These are phyloP conservation scores for Saturnispora ahearnii DNA, from an alignment of 805 yeast species.

Conservation along the genomic window DNA sequence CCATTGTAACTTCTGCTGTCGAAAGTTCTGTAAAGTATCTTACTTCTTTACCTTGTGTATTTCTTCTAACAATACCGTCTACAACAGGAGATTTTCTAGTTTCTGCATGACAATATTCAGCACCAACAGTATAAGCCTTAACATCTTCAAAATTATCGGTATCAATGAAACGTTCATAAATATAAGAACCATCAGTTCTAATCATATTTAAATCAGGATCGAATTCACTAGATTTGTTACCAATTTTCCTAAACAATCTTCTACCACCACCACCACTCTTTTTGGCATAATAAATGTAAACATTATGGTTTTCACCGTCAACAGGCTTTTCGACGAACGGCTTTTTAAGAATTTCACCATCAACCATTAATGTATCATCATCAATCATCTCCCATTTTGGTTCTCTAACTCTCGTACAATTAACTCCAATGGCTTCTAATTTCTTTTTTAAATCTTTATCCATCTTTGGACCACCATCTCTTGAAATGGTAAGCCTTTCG, in stretches of 20 bases:
- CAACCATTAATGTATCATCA: constrained; percentile 71
- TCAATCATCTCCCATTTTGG: constrained; percentile 85
- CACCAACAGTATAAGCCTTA: constrained; percentile 95
- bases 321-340: constrained; percentile 99
- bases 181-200: constrained; percentile 82
- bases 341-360: constrained; percentile 63
- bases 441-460: constrained; percentile 57
- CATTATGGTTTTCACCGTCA: constrained; percentile 97
- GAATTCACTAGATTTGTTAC: constrained; percentile 93
- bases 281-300: constrained; percentile 80
- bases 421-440: constrained; percentile 54
- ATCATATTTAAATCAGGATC: constrained; percentile 71
- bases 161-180: constrained; percentile 93
- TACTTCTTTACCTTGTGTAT: constrained; percentile 95
- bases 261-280: constrained; percentile 97
- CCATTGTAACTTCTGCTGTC: constrained; percentile 71
- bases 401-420: constrained; percentile 41
- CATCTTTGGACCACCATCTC: constrained; percentile 95
- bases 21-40: constrained; percentile 78
- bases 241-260: constrained; percentile 86
- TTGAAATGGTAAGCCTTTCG: constrained; percentile 71
- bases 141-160: constrained; percentile 98
- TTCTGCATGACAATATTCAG: constrained; percentile 89
- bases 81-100: constrained; percentile 98
- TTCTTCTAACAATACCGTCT: constrained; percentile 96